Base-by-base conservation (phyloP, 192 early-diverging fungal species). In the Bifiguratus adelaidae region DNA sequence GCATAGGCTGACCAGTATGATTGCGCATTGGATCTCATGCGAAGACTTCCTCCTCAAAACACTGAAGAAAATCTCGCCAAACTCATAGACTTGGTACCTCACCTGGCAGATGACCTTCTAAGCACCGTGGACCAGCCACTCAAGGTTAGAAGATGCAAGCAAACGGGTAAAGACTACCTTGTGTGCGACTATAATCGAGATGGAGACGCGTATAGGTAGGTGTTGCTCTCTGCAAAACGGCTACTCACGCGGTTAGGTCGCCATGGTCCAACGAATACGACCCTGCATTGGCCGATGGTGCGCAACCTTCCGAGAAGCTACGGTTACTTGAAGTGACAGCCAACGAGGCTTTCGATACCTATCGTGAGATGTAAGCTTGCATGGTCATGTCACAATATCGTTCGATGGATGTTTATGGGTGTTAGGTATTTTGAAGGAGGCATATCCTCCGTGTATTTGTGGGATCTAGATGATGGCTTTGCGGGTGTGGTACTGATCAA, bases 251-350 rank as follows among this genome's bases (percentile, higher is more conserved):
- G 16, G 16, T 36, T 52, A 77, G 95, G 52, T 99, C 95, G 12
- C 95, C 95, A 30, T 97, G 94, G 94, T 90, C 89, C 15, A 92
- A 93, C 58, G 80, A 92, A 49, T 99, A 89, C 60, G 85, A 92
- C 29, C 95, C 95, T 32, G 75, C 85, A 22, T 60, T 88, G 55
- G 52, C 60, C 16, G 95, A 95, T 48, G 88, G 81, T 28, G 73
- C 68, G 20, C 55, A 79, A 26, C 94, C 95, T 4, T 86, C 89
- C 3, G 46, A 77, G 11, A 73, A 78, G 29, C 73, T 93, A 50
- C 83, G 93, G 25, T 88, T 86, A 59, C 79, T 99, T 7, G 95
- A 99, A 54, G 50, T 86, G 21, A 64, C 81, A 3, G 89, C 91
- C 25, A 99, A 99, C 67, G 93, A 92, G 24, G 95, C 95, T 2